Conservation (phyloP, 2,329 filamentous ascomycete genomes). For the Zasmidium citrigriseum region DNA sequence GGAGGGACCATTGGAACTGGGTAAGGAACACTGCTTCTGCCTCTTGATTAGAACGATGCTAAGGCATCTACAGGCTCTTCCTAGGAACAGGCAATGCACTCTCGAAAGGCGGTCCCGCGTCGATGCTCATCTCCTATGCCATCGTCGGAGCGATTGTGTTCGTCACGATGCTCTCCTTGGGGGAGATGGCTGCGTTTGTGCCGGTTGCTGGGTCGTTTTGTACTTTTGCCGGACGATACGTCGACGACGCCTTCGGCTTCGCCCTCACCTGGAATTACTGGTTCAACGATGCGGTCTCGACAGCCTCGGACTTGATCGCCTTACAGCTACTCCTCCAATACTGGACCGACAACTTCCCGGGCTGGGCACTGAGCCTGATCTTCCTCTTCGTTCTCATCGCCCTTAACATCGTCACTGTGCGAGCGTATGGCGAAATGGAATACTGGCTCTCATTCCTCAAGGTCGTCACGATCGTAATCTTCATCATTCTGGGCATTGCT, state of each 20-base stretch:
- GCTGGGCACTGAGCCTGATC: constrained; percentile 64
- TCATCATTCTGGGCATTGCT: constrained; percentile 64
- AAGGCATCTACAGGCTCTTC: no score
- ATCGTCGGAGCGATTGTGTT: constrained; percentile 72
- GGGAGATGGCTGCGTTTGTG: constrained; percentile 82
- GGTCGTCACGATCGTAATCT: constrained; percentile 55
- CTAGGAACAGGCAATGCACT: constrained; percentile 61
- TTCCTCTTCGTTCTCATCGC: constrained; percentile 59
- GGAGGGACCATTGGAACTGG: constrained; percentile 54
- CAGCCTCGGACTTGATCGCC: constrained; percentile 62
- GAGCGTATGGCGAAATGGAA: constrained; percentile 54
- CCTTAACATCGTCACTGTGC: constrained; percentile 56
- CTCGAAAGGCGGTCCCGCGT: constrained; percentile 57
- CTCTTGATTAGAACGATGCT: no score
- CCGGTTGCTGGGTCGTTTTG: constrained; percentile 74
- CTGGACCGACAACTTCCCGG: constrained; percentile 64
- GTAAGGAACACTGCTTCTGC: no score
- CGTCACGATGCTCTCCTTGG: constrained; percentile 76
- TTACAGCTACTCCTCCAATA: constrained; percentile 61
- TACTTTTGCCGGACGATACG: constrained; percentile 47
- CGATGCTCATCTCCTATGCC: constrained; percentile 70
- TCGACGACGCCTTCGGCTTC: constrained; percentile 73
- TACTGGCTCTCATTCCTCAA: constrained; percentile 61
- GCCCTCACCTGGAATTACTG: constrained; percentile 64
- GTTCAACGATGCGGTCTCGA: constrained; percentile 66